Base-by-base conservation (phyloP, 768 basidiomycete genomes). In the Boletus reticuloceps region DNA sequence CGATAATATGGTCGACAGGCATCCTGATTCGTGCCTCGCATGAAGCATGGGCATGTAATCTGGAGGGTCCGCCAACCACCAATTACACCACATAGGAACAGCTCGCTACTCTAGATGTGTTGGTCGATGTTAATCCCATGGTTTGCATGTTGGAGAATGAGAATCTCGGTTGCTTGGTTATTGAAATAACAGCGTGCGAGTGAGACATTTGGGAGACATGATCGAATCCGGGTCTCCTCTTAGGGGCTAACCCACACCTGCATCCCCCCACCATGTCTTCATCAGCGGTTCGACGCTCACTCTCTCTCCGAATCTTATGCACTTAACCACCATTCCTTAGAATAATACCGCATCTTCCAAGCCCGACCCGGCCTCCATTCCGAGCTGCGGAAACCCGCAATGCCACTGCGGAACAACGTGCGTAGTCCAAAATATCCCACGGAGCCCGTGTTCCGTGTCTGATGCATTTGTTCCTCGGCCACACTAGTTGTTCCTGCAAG, bases 21-120 rank as follows among this genome's bases (percentile, higher is more conserved):
- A 64, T 82, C 41, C 74, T 78, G 59, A 75, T 83, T 51, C 77
- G 79, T 27, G 79, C 75, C 4, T 65, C 83, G 17, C 67, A 69
- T 48, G 80, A 83, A 63, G 79, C 72, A 1, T 82, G 72, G 66
- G 59, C 57, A 6, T 66, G 79, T 47, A 78, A 70, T 52, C 59
- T 70, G 25, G 25, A 25, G 5, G 8, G 32, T 14, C 34, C 13
- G 14, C 34, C 11, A 34, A 10, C 34, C 34, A 34, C 32, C 64
- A 69, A 27, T 69, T 82, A 25, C 66, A 65, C 34, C 75, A 69
- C 37, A 64, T 82, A 39, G 58, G 54, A 59, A 38, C 60, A 53
- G 17, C 59, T 61, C 31, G 49, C 60, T 7, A 51, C 54, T 5
- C 36, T 61, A 27, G 60, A 61, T 10, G 59, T 51, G 17, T 41